Evolutionary conservation across 345 rosid genomes (phyloP).

Genomic region (Lenwebbia sp.): DNA sequence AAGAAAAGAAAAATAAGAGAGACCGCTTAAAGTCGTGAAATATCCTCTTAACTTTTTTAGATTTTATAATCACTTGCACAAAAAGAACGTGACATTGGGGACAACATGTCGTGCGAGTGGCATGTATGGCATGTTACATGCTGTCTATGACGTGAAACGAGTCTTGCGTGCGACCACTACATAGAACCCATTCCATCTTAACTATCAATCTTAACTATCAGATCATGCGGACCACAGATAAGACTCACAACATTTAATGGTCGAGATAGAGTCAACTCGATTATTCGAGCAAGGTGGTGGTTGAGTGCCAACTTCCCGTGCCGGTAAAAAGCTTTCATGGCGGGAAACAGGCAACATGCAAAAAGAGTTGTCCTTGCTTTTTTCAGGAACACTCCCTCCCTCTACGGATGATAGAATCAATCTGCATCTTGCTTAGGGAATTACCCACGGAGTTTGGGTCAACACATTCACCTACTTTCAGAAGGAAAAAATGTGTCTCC

Average conservation of each 20-base stretch:
- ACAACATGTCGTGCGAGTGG: background rate
- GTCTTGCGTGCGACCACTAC: background rate
- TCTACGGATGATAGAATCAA: background rate
- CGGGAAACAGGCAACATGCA: background rate
- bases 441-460: background rate
- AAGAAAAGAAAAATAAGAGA: background rate
- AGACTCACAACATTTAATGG: background rate
- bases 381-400: background rate
- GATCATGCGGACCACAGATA: background rate
- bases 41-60: background rate
- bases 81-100: no score
- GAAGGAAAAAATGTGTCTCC: background rate
- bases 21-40: background rate
- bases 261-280: background rate
- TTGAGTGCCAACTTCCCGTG: background rate
- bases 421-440: background rate
- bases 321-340: background rate
- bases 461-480: background rate
- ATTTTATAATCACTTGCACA: no score
- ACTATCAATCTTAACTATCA: background rate
- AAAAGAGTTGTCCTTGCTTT: background rate
- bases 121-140: background rate
- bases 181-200: background rate
- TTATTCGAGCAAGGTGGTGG: background rate
- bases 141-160: background rate